phyloP scores from a whole-genome alignment of 495 filamentous ascomycete species.

The Podospora bellae-mahoneyi region DNA sequence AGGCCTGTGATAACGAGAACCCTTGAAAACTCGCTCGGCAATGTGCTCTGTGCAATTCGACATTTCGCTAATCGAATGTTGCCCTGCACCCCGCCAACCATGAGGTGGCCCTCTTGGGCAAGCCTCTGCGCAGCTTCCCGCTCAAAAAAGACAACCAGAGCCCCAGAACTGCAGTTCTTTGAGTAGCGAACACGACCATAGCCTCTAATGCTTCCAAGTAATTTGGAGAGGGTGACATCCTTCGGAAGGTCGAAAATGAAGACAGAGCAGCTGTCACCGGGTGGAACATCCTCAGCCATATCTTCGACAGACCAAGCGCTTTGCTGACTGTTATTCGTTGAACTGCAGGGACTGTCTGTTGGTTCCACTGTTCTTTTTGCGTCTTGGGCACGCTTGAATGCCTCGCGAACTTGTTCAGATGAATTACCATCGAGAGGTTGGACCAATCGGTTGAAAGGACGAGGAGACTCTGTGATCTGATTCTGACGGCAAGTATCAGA shows the following conservation, averaged over 20 bases:
- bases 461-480: no score
- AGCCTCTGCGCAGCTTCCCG: conserved; percentile 12
- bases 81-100: neutral
- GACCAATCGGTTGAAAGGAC: no score
- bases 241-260: conserved; percentile 36
- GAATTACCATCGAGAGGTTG: neutral
- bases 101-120: neutral
- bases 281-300: conserved; percentile 19
- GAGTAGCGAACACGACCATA: conserved; percentile 34
- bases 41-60: neutral
- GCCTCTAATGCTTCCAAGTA: conserved; percentile 29
- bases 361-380: neutral
- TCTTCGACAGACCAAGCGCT: neutral
- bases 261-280: conserved; percentile 32
- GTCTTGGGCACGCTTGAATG: neutral
- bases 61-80: neutral
- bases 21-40: neutral
- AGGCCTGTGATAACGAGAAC: neutral
- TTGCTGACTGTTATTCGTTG: neutral
- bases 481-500: neutral
- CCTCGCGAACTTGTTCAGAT: neutral
- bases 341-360: neutral
- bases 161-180: conserved; percentile 30
- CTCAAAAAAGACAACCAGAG: conserved; percentile 40
- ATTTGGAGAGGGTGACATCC: conserved; percentile 19